Conservation (phyloP, 805 yeast species). For the Lachancea dasiensis region DNA sequence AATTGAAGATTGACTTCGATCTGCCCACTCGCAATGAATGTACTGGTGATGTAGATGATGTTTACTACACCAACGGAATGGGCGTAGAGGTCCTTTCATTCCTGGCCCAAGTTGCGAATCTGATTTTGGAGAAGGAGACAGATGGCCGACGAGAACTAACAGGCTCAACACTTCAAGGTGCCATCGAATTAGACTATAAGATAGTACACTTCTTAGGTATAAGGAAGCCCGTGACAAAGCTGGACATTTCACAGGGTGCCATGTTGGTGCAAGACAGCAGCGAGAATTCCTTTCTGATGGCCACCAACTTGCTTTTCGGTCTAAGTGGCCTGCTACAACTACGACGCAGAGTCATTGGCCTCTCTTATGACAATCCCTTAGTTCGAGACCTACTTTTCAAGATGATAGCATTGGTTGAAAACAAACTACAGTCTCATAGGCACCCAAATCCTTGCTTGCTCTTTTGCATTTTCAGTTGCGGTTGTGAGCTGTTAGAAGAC, state of each 20-base stretch:
- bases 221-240: constrained; percentile 26
- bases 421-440: constrained; percentile 9
- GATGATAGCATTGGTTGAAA: constrained; percentile 13
- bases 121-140: constrained; percentile 30
- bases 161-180: constrained; percentile 13
- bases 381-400: constrained; percentile 36
- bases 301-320: constrained; percentile 48
- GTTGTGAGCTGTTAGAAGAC: constrained; percentile 19
- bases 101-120: constrained; percentile 41
- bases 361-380: constrained; percentile 42
- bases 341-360: constrained; percentile 48
- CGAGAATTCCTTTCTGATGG: constrained; percentile 30
- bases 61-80: constrained; percentile 61
- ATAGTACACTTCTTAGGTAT: constrained; percentile 22
- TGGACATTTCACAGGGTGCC: background rate
- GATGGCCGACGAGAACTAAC: too few relatives aligned
- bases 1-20: constrained; percentile 5
- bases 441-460: constrained; percentile 15
- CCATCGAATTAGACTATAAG: constrained; percentile 37
- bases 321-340: constrained; percentile 50
- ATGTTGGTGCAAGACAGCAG: background rate
- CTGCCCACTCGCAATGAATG: background rate
- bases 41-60: constrained; percentile 34
- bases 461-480: constrained; percentile 21
- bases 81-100: constrained; percentile 56